A percentile compares a stretch with the other conserved stretches of the same genome.
Evolutionary conservation across 768 basidiomycete genomes (phyloP).

Genomic region (Russula emetica): DNA sequence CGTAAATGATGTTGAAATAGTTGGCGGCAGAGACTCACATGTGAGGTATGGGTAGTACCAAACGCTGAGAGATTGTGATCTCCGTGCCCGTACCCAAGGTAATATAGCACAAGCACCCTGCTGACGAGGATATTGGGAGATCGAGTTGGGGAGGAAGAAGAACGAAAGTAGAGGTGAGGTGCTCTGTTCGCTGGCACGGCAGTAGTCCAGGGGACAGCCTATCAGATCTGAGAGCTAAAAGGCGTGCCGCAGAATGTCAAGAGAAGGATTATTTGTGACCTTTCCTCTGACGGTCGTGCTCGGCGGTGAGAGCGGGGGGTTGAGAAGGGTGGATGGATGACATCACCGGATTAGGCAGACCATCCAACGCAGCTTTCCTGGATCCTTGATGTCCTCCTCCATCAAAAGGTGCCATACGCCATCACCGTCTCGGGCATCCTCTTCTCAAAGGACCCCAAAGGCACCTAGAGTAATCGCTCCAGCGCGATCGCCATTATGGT

Average conservation of each 20-base stretch:
- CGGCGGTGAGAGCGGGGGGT: background rate
- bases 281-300: background rate
- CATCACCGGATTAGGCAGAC: too few species aligned
- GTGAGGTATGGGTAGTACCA: background rate
- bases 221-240: background rate
- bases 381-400: slow-evolving; percentile 15
- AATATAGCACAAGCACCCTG: background rate
- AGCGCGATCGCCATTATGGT: slow-evolving; percentile 40
- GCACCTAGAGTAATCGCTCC: slow-evolving; percentile 15
- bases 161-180: background rate
- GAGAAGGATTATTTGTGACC: background rate
- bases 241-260: background rate
- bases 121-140: background rate
- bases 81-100: background rate
- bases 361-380: background rate
- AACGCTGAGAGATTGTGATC: background rate
- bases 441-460: slow-evolving; percentile 24
- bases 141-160: background rate
- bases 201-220: background rate
- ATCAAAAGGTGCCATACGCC: slow-evolving; percentile 22
- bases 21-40: background rate
- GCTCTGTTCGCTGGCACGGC: background rate
- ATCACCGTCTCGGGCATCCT: slow-evolving; percentile 9
- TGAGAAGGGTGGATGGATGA: background rate
- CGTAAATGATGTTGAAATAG: background rate